phyloP scores from a whole-genome alignment of 2,329 filamentous ascomycete genomes.

The Rhynchosporium graminicola region DNA sequence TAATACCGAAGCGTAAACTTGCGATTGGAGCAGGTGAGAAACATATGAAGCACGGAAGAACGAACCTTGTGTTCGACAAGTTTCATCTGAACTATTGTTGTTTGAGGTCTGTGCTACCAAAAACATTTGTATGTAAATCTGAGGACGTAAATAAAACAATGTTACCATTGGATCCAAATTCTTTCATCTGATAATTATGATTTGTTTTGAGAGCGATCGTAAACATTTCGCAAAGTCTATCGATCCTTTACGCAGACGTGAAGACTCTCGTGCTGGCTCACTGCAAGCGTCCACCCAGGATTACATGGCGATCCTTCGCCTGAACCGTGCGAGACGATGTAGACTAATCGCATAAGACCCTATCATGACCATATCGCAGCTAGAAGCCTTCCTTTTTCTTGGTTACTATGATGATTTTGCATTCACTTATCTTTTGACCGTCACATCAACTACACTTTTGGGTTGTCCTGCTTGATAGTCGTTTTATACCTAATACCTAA shows the following conservation, averaged over 20 bases:
- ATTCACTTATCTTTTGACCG: neutral
- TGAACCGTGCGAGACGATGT: neutral
- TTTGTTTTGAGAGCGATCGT: too few species aligned
- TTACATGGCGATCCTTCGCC: neutral
- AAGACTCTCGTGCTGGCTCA: conserved; percentile 5
- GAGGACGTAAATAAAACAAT: too few species aligned
- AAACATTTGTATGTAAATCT: too few species aligned
- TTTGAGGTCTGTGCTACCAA: too few species aligned
- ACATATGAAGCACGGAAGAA: too few species aligned
- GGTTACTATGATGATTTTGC: neutral
- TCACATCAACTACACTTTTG: neutral
- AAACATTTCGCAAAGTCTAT: too few species aligned
- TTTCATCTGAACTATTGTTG: too few species aligned
- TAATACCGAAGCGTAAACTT: too few species aligned
- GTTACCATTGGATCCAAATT: too few species aligned
- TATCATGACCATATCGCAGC: neutral
- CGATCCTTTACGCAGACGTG: neutral
- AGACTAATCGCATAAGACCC: conserved; percentile 1
- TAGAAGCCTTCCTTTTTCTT: neutral
- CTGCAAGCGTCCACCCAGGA: neutral
- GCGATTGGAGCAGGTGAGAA: too few species aligned
- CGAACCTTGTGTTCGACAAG: too few species aligned
- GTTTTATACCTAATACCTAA: neutral
- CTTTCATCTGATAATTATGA: too few species aligned
- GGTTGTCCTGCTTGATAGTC: neutral